Evolutionary conservation across 441 rosid genomes (phyloP).

Genomic region (Omphalea diandra): DNA sequence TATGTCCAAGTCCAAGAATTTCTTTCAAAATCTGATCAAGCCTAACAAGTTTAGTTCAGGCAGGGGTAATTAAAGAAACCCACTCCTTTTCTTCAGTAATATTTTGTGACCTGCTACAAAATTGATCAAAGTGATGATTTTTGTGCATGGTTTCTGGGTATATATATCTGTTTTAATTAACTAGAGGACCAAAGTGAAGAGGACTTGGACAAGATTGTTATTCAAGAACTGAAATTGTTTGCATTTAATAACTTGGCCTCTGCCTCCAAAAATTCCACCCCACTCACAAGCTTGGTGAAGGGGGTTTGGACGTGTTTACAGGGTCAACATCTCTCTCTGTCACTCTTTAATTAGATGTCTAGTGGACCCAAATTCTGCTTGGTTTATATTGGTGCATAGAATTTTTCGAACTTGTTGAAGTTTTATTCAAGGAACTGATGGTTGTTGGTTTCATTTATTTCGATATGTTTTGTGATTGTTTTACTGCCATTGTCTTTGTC

Average conservation of each 20-base stretch:
- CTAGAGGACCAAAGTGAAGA: constrained; percentile 43
- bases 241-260: constrained; percentile 51
- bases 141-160: constrained; percentile 15
- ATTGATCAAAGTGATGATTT: constrained; percentile 13
- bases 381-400: no score
- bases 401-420: no score
- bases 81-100: background rate
- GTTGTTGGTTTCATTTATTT: no score
- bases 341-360: no score
- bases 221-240: constrained; percentile 73
- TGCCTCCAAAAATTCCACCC: constrained; percentile 71
- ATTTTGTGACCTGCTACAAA: constrained; percentile 9
- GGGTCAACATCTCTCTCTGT: constrained; percentile 35
- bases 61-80: constrained; percentile 43
- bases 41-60: constrained; percentile 47
- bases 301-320: constrained; percentile 91
- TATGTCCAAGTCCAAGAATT: constrained; percentile 51
- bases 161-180: constrained; percentile 16
- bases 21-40: constrained; percentile 46
- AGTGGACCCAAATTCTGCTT: no score
- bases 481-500: no score
- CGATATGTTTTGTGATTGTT: no score
- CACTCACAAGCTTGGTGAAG: constrained; percentile 81
- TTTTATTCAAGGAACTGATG: no score
- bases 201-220: constrained; percentile 71